Conservation (phyloP, 1,284 basidiomycete species). For the Leccinum subrobustum region DNA sequence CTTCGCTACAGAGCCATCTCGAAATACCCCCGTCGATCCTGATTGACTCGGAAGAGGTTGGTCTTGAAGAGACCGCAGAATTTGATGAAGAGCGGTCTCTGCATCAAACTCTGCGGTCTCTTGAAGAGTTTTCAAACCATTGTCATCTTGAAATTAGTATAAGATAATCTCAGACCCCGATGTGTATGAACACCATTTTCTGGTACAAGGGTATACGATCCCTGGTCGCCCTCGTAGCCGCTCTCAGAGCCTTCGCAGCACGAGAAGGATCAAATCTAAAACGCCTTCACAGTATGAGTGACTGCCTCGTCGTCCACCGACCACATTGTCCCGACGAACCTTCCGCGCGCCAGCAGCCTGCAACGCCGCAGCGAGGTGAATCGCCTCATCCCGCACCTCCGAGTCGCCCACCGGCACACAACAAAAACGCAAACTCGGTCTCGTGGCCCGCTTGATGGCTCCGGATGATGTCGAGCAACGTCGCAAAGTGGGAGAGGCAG, state of each 20-base stretch:
- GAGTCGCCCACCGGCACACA: slow-evolving; percentile 22
- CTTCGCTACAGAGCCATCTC: no score
- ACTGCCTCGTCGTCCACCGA: slow-evolving; percentile 20
- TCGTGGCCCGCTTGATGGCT: slow-evolving; percentile 18
- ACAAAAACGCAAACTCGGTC: slow-evolving; percentile 25
- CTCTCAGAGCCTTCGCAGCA: slow-evolving; percentile 16
- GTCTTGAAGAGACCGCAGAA: no score
- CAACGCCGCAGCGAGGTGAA: slow-evolving; percentile 37
- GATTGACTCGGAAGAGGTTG: no score
- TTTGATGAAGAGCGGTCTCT: no score
- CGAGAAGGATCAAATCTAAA: slow-evolving; percentile 22
- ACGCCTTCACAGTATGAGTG: slow-evolving; percentile 14
- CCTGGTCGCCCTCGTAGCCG: slow-evolving; percentile 9
- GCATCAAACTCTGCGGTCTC: no score
- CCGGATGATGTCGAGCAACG: slow-evolving; percentile 25
- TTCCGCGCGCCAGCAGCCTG: slow-evolving; percentile 35
- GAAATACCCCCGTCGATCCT: no score
- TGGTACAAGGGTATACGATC: slow-evolving; percentile 19
- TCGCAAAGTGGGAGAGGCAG: slow-evolving; percentile 20
- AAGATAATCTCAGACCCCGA: slow-evolving; percentile 3
- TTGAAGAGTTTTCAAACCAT: no score
- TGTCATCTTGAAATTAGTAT: neutral
- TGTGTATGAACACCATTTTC: slow-evolving; percentile 20
- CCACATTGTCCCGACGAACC: slow-evolving; percentile 42
- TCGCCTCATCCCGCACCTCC: slow-evolving; percentile 31